Base-by-base conservation (phyloP, 768 basidiomycete genomes). In the Lentinula guzmanii region DNA sequence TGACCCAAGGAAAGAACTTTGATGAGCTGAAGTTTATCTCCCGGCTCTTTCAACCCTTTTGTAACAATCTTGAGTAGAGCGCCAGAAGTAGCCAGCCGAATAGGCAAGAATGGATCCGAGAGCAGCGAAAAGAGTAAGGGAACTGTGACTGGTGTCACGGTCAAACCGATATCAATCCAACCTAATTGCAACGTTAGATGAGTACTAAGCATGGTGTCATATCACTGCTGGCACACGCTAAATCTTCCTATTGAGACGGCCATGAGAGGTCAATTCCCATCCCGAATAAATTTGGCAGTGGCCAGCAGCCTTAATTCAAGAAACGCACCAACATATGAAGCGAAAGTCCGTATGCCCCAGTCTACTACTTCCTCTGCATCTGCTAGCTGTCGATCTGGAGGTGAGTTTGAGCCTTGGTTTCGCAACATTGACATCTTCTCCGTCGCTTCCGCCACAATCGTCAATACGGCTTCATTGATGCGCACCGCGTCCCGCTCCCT, bases 151-250 rank as follows among this genome's bases (percentile, higher is more conserved):
- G 91, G 92, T 1, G 95, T 98, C 62, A 99, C 90, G 11, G 97
- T 95, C 64, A 98, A 78, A 69, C 93, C 94, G 66, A 99, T 95
- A 69, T 99, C 97, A 66, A 98, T 90, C 97, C 97, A 99, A 13
- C 94, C 96, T 97, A 67, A 46, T 41, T 31, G 52, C 34, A 11
- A 43, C 9, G 51, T 60, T 31, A 42, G 51, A 50, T 16, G 11
- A 60, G 52, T 24, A 9, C 15, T 45, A 59, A 50, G 35, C 10
- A 16, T 24, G 10, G 15, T 28, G 28, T 28, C 28, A 57, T 15
- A 41, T 41, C 39, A 11, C 39, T 53, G 52, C 52, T 53, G 52
- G 52, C 52, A 53, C 21, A 21, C 48, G 31, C 48, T 4, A 28
- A 28, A 2, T 28, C 28, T 28, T 28, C 3, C 28, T 28, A 28